Evolutionary conservation across 129 eudicot genomes (phyloP).

Genomic region (Tanacetum coccineum): DNA sequence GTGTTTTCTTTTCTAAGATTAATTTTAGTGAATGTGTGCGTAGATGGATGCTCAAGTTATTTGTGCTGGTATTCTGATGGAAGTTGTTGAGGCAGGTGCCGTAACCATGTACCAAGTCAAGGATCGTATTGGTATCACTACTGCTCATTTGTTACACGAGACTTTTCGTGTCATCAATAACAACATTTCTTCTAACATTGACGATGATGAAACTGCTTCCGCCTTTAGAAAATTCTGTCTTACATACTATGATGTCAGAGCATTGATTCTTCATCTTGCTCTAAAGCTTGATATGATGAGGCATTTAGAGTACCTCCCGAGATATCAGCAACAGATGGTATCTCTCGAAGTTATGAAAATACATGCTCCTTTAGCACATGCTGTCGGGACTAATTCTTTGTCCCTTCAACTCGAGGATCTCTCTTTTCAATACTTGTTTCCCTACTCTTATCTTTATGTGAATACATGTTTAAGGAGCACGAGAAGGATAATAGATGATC

Average conservation of each 20-base stretch:
- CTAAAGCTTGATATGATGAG: constrained; percentile 88
- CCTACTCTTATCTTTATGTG: constrained; percentile 78
- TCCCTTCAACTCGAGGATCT: constrained; percentile 87
- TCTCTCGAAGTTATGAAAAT: constrained; percentile 86
- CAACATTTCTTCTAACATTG: constrained; percentile 54
- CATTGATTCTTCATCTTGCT: constrained; percentile 77
- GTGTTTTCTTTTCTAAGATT: not conserved
- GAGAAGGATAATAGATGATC: constrained; percentile 64
- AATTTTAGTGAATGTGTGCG: constrained; percentile 1
- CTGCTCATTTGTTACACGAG: constrained; percentile 84
- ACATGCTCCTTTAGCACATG: constrained; percentile 94
- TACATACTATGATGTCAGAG: constrained; percentile 83
- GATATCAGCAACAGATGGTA: constrained; percentile 68
- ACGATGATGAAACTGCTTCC: constrained; percentile 73
- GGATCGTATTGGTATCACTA: constrained; percentile 57
- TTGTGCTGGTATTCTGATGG: constrained; percentile 70
- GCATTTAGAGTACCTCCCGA: constrained; percentile 72
- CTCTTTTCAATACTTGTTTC: constrained; percentile 76
- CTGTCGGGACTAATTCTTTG: constrained; percentile 55
- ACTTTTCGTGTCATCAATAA: constrained; percentile 64
- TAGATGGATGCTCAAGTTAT: constrained; percentile 99
- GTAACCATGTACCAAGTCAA: constrained; percentile 55
- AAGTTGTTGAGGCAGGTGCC: constrained; percentile 67
- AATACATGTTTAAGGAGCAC: constrained; percentile 79
- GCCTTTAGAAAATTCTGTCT: constrained; percentile 88